phyloP scores from a whole-genome alignment of 1,284 basidiomycete genomes.

The Malassezia pachydermatis region DNA sequence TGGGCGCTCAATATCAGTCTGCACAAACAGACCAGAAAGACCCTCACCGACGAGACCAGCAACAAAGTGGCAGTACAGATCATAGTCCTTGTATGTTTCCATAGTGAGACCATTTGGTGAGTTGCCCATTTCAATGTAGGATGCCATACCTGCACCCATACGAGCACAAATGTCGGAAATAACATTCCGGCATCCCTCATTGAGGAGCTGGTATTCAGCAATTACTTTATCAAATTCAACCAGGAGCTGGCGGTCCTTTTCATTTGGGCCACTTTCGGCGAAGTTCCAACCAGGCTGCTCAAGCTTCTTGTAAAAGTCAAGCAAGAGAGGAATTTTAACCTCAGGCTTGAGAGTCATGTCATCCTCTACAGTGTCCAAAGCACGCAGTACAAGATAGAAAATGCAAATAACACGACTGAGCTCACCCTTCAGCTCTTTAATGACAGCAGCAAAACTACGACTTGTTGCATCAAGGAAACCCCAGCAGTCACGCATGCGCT shows the following conservation, averaged over 20 bases:
- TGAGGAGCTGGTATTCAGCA: constrained; percentile 61
- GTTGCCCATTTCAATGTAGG: constrained; percentile 54
- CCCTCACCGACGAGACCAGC: constrained; percentile 97
- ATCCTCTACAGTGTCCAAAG: constrained; percentile 91
- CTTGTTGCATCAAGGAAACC: constrained; percentile 77
- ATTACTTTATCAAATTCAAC: constrained; percentile 76
- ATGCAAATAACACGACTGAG: constrained; percentile 77
- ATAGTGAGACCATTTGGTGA: constrained; percentile 26
- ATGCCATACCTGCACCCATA: constrained; percentile 93
- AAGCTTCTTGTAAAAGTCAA: constrained; percentile 71
- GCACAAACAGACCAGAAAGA: constrained; percentile 76
- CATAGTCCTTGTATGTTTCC: constrained; percentile 60
- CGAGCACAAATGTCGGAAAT: constrained; percentile 61
- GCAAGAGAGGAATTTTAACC: constrained; percentile 74
- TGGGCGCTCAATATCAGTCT: constrained; percentile 69
- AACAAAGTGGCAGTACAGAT: constrained; percentile 97
- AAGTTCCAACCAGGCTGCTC: constrained; percentile 81
- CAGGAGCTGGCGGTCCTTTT: constrained; percentile 80
- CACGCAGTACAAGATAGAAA: constrained; percentile 89
- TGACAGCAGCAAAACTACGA: constrained; percentile 81
- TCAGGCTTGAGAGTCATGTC: constrained; percentile 89
- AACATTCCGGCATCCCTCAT: constrained; percentile 60
- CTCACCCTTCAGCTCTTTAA: constrained; percentile 93
- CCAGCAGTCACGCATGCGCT: constrained; percentile 78
- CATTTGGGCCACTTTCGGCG: constrained; percentile 68